Evolutionary conservation across 352 stramenopile genomes (phyloP).

Genomic region (Phytophthora lateralis): DNA sequence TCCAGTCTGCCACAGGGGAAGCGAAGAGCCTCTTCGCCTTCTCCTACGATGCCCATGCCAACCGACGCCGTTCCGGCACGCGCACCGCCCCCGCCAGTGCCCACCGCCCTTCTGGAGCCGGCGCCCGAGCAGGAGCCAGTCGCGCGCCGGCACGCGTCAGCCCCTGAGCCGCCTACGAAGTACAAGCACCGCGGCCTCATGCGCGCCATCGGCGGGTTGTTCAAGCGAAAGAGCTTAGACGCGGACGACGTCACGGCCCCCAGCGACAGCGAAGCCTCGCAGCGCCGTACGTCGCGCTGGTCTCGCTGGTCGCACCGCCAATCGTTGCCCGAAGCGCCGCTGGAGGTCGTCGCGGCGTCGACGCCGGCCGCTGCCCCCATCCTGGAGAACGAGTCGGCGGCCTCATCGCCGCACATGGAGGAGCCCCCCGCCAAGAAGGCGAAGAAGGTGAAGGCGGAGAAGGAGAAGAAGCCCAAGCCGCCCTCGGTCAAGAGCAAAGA

Average conservation of each 20-base stretch:
- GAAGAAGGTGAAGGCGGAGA: constrained; percentile 23
- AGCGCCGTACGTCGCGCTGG: constrained; percentile 39
- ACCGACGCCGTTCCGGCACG: constrained; percentile 1
- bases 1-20: constrained; percentile 2
- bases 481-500: constrained; percentile 15
- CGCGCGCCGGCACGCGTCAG: neutral
- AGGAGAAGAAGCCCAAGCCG: constrained; percentile 24
- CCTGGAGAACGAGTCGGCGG: constrained; percentile 24
- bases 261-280: constrained; percentile 39
- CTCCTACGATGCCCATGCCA: constrained; percentile 1
- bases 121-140: constrained; percentile 5
- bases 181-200: constrained; percentile 52
- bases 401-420: constrained; percentile 13
- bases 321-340: constrained; percentile 27
- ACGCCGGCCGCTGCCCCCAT: constrained; percentile 11
- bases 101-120: constrained; percentile 6
- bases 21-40: neutral
- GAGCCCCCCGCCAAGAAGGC: constrained; percentile 27
- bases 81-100: constrained; percentile 18
- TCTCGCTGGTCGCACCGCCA: constrained; percentile 37
- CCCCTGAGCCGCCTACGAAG: constrained; percentile 13
- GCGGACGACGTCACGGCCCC: constrained; percentile 18
- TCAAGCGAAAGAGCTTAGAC: constrained; percentile 47
- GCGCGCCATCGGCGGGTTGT: constrained; percentile 52
- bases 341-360: constrained; percentile 12